Base-by-base conservation (phyloP, 768 basidiomycete genomes). In the Inosperma sp. region DNA sequence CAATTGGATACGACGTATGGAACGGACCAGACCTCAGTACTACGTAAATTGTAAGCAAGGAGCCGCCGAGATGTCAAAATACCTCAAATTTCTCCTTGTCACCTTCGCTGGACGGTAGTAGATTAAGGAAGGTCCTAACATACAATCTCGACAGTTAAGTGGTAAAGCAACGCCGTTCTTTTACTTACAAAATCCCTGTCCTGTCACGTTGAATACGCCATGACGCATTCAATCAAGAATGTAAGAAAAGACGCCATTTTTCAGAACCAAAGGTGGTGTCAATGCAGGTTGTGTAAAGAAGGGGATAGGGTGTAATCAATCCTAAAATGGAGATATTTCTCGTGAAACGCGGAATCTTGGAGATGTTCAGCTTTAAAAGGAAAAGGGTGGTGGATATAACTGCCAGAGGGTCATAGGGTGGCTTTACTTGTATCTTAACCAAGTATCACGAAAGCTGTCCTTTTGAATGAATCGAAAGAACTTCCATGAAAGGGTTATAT, bases 111-210 rank as follows among this genome's bases (percentile, higher is more conserved):
- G 94, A 86, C 0, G 92, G 90, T 6, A 97, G 70, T 30, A 93
- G 75, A 65, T 98, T 97, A 48, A 98, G 74, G 70, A 97, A 95
- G 2, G 84, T 88, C 49, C 93, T 82, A 48, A 97, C 68, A 86
- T 89, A 55, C 16, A 44, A 22, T 5, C 26, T 30, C 33, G 29
- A 22, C 27, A 52, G 9, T 27, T 48, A 22, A 58, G 27, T 40
- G 5, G 39, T 35, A 39, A 13, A 7, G 36, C 13, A 21, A 23
- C 34, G 27, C 34, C 36, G 43, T n/a, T n/a, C n/a, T n/a, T n/a
- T 3, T 23, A 57, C 78, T 40, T 57, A 92, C 86, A 57, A 79
- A 95, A 79, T 3, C 93, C 92, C 58, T 89, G 81, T n/a, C 94
- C 95, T 1, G 92, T 94, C 12, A 96, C 91, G 64, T 97, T 98